Base-by-base conservation (phyloP, 495 filamentous ascomycete species). In the Astrothelium macrocarpum region DNA sequence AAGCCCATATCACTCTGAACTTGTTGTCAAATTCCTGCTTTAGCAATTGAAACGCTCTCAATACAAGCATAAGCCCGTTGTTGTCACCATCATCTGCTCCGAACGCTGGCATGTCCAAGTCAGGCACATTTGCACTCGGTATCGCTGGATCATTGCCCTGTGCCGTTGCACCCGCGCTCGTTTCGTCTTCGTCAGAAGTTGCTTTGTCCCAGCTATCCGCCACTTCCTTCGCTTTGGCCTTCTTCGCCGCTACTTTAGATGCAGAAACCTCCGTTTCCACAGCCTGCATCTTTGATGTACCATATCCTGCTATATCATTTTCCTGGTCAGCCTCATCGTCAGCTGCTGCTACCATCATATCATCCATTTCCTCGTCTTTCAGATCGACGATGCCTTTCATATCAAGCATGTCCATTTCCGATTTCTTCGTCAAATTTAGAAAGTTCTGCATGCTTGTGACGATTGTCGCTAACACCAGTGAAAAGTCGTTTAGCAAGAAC, bases 401-500 rank as follows among this genome's bases (percentile, higher is more conserved):
- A n/a, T 76, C 75, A 4, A 69, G 63, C 62, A 74, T 67, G 59
- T 73, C 70, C 64, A 72, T 63, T 31, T 75, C 74, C 39, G 63
- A 60, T 12, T 67, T 65, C 4, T 66, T 32, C 16, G 53, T 70
- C 1, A 77, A 65, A 53, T 79, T 77, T 68, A 81, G 68, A 64
- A 81, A 81, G 64, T 79, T 82, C 9, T 76, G 78, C 0, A 90
- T 68, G 56, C 80, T 82, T 0, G 79, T 80, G 12, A 84, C 72
- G 42, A 91, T 85, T 0, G 86, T 88, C 0, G 83, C 85, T 0
- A 92, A 71, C 0, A 89, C 78, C 25, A 89, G 75, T 23, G 84
- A 88, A 63, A 91, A 91, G 66, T 90, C 87, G 58, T 85, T 86
- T 5, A 88, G 71, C 1, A 78, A 56, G 66, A 83, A 90, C 87